Percentiles rank a stretch among this genome's conserved stretches.
These are phyloP conservation scores for Lavandula angustifolia DNA, from an alignment of 257 asterid genomes.

Conservation along the genomic window DNA sequence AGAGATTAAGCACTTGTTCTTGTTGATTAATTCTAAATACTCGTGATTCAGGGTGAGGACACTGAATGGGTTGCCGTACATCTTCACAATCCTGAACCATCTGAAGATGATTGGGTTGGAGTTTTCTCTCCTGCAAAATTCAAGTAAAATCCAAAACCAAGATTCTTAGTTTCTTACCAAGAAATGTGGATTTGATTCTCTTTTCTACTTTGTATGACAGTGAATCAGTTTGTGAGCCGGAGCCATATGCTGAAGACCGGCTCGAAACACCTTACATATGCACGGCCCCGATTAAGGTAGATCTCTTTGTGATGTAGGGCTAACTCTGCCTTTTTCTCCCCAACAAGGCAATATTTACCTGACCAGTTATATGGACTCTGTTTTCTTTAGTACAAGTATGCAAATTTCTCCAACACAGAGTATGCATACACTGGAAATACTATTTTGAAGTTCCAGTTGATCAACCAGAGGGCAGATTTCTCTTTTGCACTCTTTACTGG, in stretches of 20 bases:
- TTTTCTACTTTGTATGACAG: constrained; percentile 18
- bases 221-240: constrained; percentile 43
- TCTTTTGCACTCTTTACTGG: constrained; percentile 62
- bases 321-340: not conserved
- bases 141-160: too few species aligned
- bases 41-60: constrained; percentile 41
- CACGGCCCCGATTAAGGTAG: constrained; percentile 57
- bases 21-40: too few species aligned
- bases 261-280: constrained; percentile 46
- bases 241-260: constrained; percentile 9
- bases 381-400: constrained; percentile 44
- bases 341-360: not conserved
- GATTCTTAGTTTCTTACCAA: not conserved
- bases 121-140: constrained; percentile 42
- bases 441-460: constrained; percentile 45
- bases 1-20: too few species aligned
- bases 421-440: constrained; percentile 42
- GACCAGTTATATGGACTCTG: not conserved
- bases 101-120: constrained; percentile 53
- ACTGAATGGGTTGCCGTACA: constrained; percentile 44
- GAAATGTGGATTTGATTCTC: not conserved
- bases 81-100: constrained; percentile 40
- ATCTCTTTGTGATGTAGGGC: not conserved
- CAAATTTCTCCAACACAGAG: constrained; percentile 43
- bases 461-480: constrained; percentile 55